Conservation (phyloP, 2,329 filamentous ascomycete species). For the Fusarium dimerum region DNA sequence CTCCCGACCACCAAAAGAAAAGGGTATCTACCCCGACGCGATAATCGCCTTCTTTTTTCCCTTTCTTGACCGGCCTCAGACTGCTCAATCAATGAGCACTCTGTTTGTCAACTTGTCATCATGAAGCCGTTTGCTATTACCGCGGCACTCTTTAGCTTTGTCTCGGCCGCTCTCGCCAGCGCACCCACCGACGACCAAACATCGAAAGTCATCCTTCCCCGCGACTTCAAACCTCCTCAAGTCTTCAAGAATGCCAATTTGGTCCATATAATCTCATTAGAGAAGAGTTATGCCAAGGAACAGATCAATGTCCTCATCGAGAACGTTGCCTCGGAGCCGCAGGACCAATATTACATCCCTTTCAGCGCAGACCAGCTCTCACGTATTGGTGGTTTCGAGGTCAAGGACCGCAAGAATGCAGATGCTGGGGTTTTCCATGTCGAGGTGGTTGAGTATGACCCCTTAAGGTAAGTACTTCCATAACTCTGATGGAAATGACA, state of each 20-base stretch:
- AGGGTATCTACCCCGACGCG: slow-evolving; percentile 10
- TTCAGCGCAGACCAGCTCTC: slow-evolving; percentile 77
- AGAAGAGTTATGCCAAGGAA: slow-evolving; percentile 90
- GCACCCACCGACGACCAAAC: slow-evolving; percentile 44
- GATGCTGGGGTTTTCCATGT: slow-evolving; percentile 67
- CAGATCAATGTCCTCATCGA: slow-evolving; percentile 92
- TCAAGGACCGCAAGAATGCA: slow-evolving; percentile 84
- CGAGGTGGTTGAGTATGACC: slow-evolving; percentile 66
- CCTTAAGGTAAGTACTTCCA: slow-evolving; percentile 50
- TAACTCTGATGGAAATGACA: background rate
- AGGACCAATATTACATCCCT: slow-evolving; percentile 88
- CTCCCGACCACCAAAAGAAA: slow-evolving; percentile 12
- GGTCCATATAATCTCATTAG: slow-evolving; percentile 84
- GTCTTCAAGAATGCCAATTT: slow-evolving; percentile 94
- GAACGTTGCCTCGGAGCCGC: slow-evolving; percentile 76
- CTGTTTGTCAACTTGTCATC: slow-evolving; percentile 27
- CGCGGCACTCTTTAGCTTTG: slow-evolving; percentile 60
- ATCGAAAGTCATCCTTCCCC: slow-evolving; percentile 60
- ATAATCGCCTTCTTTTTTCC: slow-evolving; percentile 13
- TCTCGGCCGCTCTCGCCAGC: slow-evolving; percentile 47
- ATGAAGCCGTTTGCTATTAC: slow-evolving; percentile 51
- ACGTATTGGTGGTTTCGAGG: slow-evolving; percentile 83
- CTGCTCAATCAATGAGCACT: slow-evolving; percentile 37
- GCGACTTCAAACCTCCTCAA: slow-evolving; percentile 79
- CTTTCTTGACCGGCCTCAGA: slow-evolving; percentile 20